Percentiles rank a stretch among this genome's conserved stretches.
These are phyloP conservation scores for Flaveria brownii DNA, from an alignment of 129 eudicot species.

Conservation along the genomic window DNA sequence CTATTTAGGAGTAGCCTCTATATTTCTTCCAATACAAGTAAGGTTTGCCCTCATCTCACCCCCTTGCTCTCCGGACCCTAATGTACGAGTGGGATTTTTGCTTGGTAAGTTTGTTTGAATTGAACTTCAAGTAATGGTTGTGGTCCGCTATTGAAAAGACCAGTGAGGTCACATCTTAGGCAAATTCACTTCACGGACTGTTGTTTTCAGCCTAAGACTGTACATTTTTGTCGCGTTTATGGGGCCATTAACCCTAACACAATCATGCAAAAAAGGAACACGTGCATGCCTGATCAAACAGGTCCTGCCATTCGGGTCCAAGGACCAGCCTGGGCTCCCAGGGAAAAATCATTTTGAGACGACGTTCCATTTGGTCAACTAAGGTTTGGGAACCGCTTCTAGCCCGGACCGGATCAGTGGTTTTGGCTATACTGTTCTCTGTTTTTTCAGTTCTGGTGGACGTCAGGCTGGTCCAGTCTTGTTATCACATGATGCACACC, in stretches of 20 bases:
- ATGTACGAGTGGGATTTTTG: no score
- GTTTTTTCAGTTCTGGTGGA: background rate
- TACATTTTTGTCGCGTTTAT: background rate
- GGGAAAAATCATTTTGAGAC: background rate
- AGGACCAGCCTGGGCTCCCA: slow-evolving; percentile 3
- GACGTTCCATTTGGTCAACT: background rate
- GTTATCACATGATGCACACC: background rate
- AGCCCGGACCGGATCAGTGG: background rate
- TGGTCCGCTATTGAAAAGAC: slow-evolving; percentile 7
- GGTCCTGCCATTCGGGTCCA: background rate
- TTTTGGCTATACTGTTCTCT: background rate
- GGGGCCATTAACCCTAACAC: background rate
- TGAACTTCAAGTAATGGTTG: slow-evolving; percentile 14
- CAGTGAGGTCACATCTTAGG: background rate
- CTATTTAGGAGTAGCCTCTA: no score
- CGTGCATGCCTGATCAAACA: background rate
- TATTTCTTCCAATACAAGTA: no score
- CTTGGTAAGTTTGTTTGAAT: no score
- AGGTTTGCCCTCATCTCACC: no score
- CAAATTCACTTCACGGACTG: background rate
- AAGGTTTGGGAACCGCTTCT: background rate
- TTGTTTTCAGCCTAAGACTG: background rate
- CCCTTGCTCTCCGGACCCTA: no score
- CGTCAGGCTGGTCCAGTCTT: background rate
- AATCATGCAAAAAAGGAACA: background rate